Evolutionary conservation across 1,139 yeast genomes (phyloP).

Genomic region (Hyphopichia khmerensis): DNA sequence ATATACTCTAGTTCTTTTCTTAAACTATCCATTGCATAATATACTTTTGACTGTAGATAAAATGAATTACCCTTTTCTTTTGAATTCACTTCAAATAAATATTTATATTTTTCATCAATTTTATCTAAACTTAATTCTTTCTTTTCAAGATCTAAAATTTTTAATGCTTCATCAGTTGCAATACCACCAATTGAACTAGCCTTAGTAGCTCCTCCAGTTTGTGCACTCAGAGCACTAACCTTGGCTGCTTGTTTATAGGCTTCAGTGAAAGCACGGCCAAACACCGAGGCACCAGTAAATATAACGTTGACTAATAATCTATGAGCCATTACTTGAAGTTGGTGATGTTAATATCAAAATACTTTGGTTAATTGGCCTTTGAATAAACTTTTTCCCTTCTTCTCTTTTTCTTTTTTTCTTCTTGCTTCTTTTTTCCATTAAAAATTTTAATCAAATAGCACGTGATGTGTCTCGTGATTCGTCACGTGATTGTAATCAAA

Average conservation of each 20-base stretch:
- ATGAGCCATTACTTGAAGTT: slow-evolving; percentile 66
- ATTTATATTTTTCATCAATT: slow-evolving; percentile 74
- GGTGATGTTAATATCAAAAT: not conserved
- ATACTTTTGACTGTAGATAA: slow-evolving; percentile 88
- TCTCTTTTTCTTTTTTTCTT: not conserved
- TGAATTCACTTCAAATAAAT: slow-evolving; percentile 82
- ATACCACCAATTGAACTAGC: slow-evolving; percentile 67
- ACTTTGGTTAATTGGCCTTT: not conserved
- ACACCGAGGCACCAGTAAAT: slow-evolving; percentile 92
- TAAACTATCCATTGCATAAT: slow-evolving; percentile 57
- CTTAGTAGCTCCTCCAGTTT: slow-evolving; percentile 52
- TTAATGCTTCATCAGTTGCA: slow-evolving; percentile 84
- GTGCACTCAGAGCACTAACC: slow-evolving; percentile 61
- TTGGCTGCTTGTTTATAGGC: slow-evolving; percentile 97
- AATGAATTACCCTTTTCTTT: slow-evolving; percentile 94
- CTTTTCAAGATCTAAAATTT: slow-evolving; percentile 78
- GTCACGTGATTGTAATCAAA: too few species aligned
- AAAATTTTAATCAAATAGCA: too few species aligned
- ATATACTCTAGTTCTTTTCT: slow-evolving; percentile 47
- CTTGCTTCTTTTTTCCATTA: not conserved
- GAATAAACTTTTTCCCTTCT: not conserved
- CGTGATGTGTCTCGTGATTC: too few species aligned
- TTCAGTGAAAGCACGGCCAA: slow-evolving; percentile 94
- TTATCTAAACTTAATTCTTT: slow-evolving; percentile 56
- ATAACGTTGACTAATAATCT: slow-evolving; percentile 85